phyloP scores from a whole-genome alignment of 2,329 filamentous ascomycete genomes.

The Davidsoniella eucalypti region DNA sequence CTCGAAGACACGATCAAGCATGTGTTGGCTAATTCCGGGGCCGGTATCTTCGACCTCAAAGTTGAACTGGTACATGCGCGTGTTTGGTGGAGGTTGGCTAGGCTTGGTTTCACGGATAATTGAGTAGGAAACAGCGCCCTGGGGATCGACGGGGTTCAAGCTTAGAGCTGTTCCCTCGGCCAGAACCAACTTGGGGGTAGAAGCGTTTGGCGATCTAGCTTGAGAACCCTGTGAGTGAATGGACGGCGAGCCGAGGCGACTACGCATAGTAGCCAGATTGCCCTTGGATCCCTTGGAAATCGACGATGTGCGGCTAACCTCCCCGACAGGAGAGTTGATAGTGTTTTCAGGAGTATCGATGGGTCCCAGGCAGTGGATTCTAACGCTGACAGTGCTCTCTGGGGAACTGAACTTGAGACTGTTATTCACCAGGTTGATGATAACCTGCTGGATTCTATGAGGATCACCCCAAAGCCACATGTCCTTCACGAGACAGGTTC shows the following conservation, averaged over 20 bases:
- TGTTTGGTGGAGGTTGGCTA: slow-evolving; percentile 42
- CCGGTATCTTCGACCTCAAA: slow-evolving; percentile 83
- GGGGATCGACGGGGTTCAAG: slow-evolving; percentile 47
- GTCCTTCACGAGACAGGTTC: slow-evolving; percentile 55
- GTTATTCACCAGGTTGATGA: slow-evolving; percentile 87
- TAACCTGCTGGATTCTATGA: slow-evolving; percentile 77
- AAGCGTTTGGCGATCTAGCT: slow-evolving; percentile 14
- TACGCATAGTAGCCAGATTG: slow-evolving; percentile 22
- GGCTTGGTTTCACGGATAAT: slow-evolving; percentile 37
- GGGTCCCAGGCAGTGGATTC: slow-evolving; percentile 58
- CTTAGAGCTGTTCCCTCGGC: slow-evolving; percentile 35
- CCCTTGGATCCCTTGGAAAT: slow-evolving; percentile 31
- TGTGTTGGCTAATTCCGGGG: slow-evolving; percentile 62
- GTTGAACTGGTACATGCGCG: slow-evolving; percentile 58
- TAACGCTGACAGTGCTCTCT: slow-evolving; percentile 57
- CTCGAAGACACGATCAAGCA: slow-evolving; percentile 77
- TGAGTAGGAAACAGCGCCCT: slow-evolving; percentile 27
- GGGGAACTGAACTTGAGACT: slow-evolving; percentile 77
- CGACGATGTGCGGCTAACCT: slow-evolving; percentile 36
- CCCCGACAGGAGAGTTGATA: slow-evolving; percentile 15
- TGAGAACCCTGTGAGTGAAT: slow-evolving; percentile 35
- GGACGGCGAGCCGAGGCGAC: slow-evolving; percentile 32
- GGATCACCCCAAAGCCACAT: slow-evolving; percentile 89
- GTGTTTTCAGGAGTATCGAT: slow-evolving; percentile 21
- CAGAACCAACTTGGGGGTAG: slow-evolving; percentile 17